These are phyloP conservation scores for Blastobotrys persicus DNA, from an alignment of 1,139 yeast genomes.

Conservation along the genomic window DNA sequence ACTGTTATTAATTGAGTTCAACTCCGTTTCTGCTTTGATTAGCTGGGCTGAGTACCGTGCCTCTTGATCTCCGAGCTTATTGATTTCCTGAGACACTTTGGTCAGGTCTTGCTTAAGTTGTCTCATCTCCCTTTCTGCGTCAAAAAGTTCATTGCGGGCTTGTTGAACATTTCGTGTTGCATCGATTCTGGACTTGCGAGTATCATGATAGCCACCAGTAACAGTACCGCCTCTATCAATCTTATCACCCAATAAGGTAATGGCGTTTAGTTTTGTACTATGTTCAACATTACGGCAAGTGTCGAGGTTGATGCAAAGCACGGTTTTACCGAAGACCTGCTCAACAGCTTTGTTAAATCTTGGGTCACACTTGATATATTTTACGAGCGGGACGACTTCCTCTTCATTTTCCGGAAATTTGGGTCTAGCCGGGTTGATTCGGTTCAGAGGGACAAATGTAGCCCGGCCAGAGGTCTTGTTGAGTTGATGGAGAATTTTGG, in stretches of 20 bases:
- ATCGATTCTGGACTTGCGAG: constrained; percentile 65
- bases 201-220: constrained; percentile 86
- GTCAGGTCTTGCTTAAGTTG: constrained; percentile 37
- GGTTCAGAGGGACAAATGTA: constrained; percentile 84
- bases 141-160: constrained; percentile 49
- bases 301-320: constrained; percentile 70
- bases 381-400: constrained; percentile 65
- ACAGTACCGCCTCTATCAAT: constrained; percentile 81
- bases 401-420: constrained; percentile 55
- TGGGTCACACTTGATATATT: constrained; percentile 60
- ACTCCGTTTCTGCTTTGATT: constrained; percentile 2
- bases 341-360: constrained; percentile 58
- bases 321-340: constrained; percentile 78
- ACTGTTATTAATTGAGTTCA: constrained; percentile 1
- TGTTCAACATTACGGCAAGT: constrained; percentile 70
- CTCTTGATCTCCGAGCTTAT: constrained; percentile 29
- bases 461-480: constrained; percentile 77
- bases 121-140: constrained; percentile 41
- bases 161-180: constrained; percentile 56
- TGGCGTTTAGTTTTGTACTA: constrained; percentile 62
- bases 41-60: constrained; percentile 1
- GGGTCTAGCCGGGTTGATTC: constrained; percentile 48
- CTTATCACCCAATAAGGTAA: constrained; percentile 89
- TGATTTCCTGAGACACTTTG: constrained; percentile 46
- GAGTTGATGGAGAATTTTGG: constrained; percentile 72